A percentile compares a stretch with the other conserved stretches of the same genome.
These are phyloP conservation scores for Isoetes taiwanensis DNA, from an alignment of 75 land plant species.

Conservation along the genomic window DNA sequence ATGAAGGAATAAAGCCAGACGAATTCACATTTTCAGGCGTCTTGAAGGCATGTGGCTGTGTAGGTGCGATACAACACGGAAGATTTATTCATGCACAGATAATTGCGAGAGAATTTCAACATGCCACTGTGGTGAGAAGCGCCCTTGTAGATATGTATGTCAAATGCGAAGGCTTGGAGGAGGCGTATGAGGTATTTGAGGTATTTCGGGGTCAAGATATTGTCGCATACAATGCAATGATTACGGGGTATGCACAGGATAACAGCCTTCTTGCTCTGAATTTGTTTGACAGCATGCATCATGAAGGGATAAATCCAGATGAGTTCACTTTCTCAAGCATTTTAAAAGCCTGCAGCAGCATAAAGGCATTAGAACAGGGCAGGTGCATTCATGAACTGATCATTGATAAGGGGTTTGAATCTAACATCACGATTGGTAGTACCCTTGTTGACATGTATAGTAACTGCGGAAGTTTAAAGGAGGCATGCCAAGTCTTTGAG, in stretches of 20 bases:
- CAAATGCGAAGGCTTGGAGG: neutral
- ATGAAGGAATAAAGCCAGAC: too few species aligned
- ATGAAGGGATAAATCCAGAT: neutral
- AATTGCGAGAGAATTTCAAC: too few species aligned
- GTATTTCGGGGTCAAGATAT: neutral
- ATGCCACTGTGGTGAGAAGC: too few species aligned
- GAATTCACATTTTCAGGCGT: too few species aligned
- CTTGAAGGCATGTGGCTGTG: too few species aligned
- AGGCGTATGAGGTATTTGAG: neutral
- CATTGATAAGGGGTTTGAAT: neutral
- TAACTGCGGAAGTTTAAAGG: neutral
- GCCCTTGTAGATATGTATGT: too few species aligned
- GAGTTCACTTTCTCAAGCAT: neutral
- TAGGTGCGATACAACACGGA: too few species aligned
- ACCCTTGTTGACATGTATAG: neutral
- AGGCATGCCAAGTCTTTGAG: slow-evolving; percentile 1
- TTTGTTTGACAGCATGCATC: neutral
- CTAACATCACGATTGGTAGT: neutral
- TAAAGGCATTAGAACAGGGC: neutral
- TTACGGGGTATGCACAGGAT: neutral
- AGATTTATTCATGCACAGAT: too few species aligned
- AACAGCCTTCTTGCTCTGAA: neutral
- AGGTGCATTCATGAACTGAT: neutral
- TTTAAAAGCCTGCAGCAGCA: neutral
- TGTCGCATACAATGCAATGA: neutral